A percentile compares a stretch with the other conserved stretches of the same genome.
These are phyloP conservation scores for Elsinoe perseae DNA, from an alignment of 2,329 filamentous ascomycete species.

Conservation along the genomic window DNA sequence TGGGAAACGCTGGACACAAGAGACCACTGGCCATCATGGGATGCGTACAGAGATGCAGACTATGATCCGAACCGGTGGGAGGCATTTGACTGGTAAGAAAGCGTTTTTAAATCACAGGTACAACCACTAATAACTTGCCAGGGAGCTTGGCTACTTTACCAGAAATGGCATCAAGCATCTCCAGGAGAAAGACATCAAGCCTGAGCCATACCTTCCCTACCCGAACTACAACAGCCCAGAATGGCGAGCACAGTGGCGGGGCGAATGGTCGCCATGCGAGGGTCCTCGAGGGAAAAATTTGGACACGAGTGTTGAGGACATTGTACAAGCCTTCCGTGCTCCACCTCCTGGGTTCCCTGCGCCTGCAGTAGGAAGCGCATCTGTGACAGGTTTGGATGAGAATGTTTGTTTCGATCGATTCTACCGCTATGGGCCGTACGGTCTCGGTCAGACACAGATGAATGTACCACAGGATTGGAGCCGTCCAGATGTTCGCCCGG, in stretches of 20 bases:
- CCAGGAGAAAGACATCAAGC: constrained; percentile 28
- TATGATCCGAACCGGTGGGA: constrained; percentile 45
- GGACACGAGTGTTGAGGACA: constrained; percentile 53
- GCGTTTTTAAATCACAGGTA: neutral
- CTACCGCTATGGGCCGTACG: constrained; percentile 48
- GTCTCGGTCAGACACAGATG: constrained; percentile 40
- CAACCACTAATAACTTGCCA: constrained; percentile 16
- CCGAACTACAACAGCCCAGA: constrained; percentile 57
- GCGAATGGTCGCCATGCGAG: constrained; percentile 55
- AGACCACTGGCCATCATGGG: constrained; percentile 40
- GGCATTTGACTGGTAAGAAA: constrained; percentile 33
- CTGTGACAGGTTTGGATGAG: constrained; percentile 52
- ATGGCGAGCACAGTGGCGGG: constrained; percentile 52
- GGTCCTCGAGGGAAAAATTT: constrained; percentile 48
- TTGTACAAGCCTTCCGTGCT: constrained; percentile 54
- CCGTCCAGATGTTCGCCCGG: constrained; percentile 31
- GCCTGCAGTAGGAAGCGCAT: constrained; percentile 56
- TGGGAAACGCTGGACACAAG: constrained; percentile 33
- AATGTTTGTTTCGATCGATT: constrained; percentile 60
- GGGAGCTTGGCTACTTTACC: constrained; percentile 35
- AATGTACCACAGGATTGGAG: constrained; percentile 28
- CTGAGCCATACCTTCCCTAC: constrained; percentile 61
- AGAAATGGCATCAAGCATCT: constrained; percentile 27
- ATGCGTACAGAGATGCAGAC: constrained; percentile 34
- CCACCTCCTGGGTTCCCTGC: constrained; percentile 52